Evolutionary conservation across 345 rosid species (phyloP).

Genomic region (Eutrema heterophyllum): DNA sequence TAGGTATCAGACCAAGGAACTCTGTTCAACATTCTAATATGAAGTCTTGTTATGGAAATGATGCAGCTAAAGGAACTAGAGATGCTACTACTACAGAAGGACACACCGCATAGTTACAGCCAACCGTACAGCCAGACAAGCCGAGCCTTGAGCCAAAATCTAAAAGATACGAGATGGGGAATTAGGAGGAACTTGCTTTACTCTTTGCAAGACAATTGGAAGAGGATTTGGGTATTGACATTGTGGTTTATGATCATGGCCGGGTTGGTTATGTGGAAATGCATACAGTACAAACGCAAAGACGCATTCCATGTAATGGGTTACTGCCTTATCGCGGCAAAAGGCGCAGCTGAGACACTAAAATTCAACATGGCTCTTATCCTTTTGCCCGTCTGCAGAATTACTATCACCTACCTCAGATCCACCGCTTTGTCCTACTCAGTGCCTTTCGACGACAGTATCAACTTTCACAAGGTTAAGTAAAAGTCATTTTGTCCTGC

Average conservation of each 20-base stretch:
- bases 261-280: conserved; percentile 77
- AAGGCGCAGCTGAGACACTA: conserved; percentile 92
- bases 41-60: not conserved
- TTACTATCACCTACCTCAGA: conserved; percentile 82
- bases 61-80: conserved; percentile 88
- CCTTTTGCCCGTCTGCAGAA: conserved; percentile 87
- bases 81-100: conserved; percentile 83
- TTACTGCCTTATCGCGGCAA: conserved; percentile 78
- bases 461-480: conserved; percentile 89
- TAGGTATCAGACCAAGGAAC: not conserved
- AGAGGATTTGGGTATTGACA: conserved; percentile 75
- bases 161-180: conserved; percentile 61
- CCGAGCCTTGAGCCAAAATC: conserved; percentile 85
- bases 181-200: conserved; percentile 43
- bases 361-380: conserved; percentile 94
- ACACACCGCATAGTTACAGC: conserved; percentile 76
- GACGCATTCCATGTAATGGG: conserved; percentile 71
- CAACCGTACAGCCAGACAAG: conserved; percentile 91
- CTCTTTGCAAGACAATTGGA: conserved; percentile 75
- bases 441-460: conserved; percentile 85
- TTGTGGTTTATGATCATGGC: conserved; percentile 73
- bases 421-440: conserved; percentile 63
- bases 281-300: conserved; percentile 62
- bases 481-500: not conserved
- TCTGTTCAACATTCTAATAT: conserved; percentile 9